Evolutionary conservation across 2,329 filamentous ascomycete genomes (phyloP), one percentile per base, ranked within the genome.

Genomic region (Apiospora rasikravindrae): DNA sequence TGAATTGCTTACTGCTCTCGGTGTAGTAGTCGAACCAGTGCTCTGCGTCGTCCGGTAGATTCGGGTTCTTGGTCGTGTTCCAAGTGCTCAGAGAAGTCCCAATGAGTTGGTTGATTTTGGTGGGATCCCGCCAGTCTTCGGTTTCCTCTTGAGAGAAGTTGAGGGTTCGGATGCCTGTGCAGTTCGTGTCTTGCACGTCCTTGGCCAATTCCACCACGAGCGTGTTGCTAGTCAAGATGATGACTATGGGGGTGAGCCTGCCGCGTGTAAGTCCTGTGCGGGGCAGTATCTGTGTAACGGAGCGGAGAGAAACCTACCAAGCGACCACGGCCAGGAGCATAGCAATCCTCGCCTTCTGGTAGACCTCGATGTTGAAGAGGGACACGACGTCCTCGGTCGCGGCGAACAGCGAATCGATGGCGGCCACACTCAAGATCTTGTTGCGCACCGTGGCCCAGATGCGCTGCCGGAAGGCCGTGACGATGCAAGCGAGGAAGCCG

Each of bases 191-290:
- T 74, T 81, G 74, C 2, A 69, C 66, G 8, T 69, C 73, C 6
- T 75, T 69, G 45, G 70, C 73, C 10, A 76, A 71, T 40, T 76
- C 76, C 6, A 85, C 83, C 0, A 76, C 76, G 8, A 83, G 76
- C 5, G 82, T 81, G 66, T 81, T 81, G 22, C 82, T 81, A 3
- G 82, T 82, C 61, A 86, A 80, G 40, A 83, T 82, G 5, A 83
- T 81, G 6, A 82, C 77, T 8, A 83, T 71, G 0, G 82, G 82
- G 13, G 81, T 82, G n/a, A 80, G 69, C 80, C 78, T 79, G 68
- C 40, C 24, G 51, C 16, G 5, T 49, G 22, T 44, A 45, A 69
- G 57, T 49, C 49, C 42, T 67, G 22, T n/a, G 8, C 33, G 40
- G 14, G 19, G 14, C 57, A 37, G 29, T 6, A 29, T 2, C 11